Conservation (phyloP, 2,329 filamentous ascomycete species). For the Boeremia lycopersici region DNA sequence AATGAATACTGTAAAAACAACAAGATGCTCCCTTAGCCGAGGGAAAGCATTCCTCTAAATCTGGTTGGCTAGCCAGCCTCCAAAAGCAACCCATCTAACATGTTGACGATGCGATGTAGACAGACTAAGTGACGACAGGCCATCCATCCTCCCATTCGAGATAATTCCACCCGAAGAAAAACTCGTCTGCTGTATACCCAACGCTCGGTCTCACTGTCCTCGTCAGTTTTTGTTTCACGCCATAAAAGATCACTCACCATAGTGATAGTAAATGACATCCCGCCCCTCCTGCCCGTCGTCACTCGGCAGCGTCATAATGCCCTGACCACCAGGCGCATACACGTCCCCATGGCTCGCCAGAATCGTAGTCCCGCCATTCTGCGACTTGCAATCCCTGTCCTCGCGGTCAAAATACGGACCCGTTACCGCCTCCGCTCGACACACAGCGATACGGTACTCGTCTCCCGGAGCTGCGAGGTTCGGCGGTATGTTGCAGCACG, state of each 20-base stretch:
- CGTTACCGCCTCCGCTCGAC: conserved; percentile 57
- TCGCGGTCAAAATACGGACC: conserved; percentile 55
- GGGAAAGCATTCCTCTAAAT: no score
- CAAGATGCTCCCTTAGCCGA: no score
- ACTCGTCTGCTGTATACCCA: conserved; percentile 32
- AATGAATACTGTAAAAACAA: no score
- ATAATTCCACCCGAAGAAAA: conserved; percentile 41
- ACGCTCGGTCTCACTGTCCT: conserved; percentile 29
- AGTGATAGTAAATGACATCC: conserved; percentile 41
- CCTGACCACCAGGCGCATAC: conserved; percentile 45
- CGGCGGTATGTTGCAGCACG: conserved; percentile 62
- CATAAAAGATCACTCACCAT: conserved; percentile 24
- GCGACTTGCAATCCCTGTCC: conserved; percentile 49
- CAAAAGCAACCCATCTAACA: no score
- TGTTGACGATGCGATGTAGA: no score
- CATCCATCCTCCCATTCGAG: conserved; percentile 37
- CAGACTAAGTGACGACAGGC: conserved; percentile 25
- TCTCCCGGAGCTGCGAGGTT: conserved; percentile 56
- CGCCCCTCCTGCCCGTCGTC: conserved; percentile 7
- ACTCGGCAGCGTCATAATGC: conserved; percentile 24
- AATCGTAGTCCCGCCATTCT: conserved; percentile 64
- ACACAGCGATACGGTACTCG: conserved; percentile 69
- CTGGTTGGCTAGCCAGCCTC: no score
- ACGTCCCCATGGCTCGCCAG: conserved; percentile 60
- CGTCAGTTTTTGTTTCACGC: conserved; percentile 4